Conservation (phyloP, 129 eudicot species). For the Flaveria trinervia region DNA sequence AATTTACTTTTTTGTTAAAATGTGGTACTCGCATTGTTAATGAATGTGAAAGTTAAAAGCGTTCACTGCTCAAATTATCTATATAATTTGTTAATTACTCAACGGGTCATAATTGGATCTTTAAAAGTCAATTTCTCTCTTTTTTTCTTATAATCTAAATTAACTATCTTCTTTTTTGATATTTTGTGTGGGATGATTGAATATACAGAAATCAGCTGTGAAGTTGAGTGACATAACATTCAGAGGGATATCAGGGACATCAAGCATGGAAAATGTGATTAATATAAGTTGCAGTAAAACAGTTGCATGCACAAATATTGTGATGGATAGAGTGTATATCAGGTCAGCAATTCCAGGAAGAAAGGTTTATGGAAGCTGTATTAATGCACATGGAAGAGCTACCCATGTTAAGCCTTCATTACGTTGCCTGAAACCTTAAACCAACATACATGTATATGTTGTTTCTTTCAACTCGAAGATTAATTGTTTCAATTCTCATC, state of each 20-base stretch:
- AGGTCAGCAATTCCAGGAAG: conserved; percentile 49
- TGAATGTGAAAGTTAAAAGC: too few species aligned
- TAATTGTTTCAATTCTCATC: too few species aligned
- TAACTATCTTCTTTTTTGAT: neutral
- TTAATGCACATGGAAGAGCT: conserved; percentile 65
- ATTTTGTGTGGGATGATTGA: conserved; percentile 15
- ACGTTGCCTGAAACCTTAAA: conserved; percentile 51
- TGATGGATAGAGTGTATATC: conserved; percentile 52
- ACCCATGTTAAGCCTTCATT: conserved; percentile 54
- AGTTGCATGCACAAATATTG: conserved; percentile 55
- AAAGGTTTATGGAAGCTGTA: conserved; percentile 45
- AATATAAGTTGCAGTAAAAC: conserved; percentile 63
- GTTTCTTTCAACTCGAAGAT: too few species aligned
- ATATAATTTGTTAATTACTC: too few species aligned
- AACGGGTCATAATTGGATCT: too few species aligned
- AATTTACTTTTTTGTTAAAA: too few species aligned
- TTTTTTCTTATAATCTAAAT: neutral
- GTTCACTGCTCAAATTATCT: too few species aligned
- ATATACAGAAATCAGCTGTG: conserved; percentile 47
- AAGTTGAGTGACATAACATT: conserved; percentile 55
- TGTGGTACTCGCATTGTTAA: too few species aligned
- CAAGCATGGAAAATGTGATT: conserved; percentile 58
- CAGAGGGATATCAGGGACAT: conserved; percentile 58
- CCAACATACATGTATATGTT: neutral
- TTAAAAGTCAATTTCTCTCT: too few species aligned